These are phyloP conservation scores for Metschnikowia lochheadii DNA, from an alignment of 805 yeast genomes.

Conservation along the genomic window DNA sequence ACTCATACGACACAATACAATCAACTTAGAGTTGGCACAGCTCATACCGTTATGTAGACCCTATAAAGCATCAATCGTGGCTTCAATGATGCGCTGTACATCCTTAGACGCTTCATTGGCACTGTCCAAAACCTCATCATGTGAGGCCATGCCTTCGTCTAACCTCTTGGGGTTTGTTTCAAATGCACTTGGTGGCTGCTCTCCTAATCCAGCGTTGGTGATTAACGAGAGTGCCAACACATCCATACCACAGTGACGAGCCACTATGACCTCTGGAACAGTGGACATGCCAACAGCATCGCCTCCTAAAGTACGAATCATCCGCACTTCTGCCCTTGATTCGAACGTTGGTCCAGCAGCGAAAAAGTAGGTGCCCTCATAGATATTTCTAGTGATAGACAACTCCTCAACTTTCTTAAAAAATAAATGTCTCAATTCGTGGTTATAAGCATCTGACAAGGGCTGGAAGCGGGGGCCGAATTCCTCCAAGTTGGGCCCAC, in stretches of 20 bases:
- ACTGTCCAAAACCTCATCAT: slow-evolving; percentile 83
- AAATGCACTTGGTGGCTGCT: slow-evolving; percentile 62
- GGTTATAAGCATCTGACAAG: slow-evolving; percentile 84
- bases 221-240: slow-evolving; percentile 84
- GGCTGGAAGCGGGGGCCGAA: slow-evolving; percentile 89
- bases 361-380: slow-evolving; percentile 83
- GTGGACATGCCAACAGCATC: slow-evolving; percentile 98
- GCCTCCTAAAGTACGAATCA: slow-evolving; percentile 69
- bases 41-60: background rate
- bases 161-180: slow-evolving; percentile 50
- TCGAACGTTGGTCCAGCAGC: slow-evolving; percentile 95
- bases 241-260: slow-evolving; percentile 79
- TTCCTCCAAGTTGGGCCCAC: slow-evolving; percentile 77
- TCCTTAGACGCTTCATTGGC: slow-evolving; percentile 80
- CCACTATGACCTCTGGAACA: slow-evolving; percentile 92
- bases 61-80: slow-evolving; percentile 47
- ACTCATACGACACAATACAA: slow-evolving; percentile 1
- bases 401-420: slow-evolving; percentile 47
- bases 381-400: slow-evolving; percentile 54
- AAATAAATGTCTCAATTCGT: slow-evolving; percentile 60
- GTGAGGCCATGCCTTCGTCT: slow-evolving; percentile 79
- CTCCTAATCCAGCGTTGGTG: slow-evolving; percentile 77
- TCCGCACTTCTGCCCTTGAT: slow-evolving; percentile 84
- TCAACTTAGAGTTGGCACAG: background rate
- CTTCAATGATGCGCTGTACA: slow-evolving; percentile 65